Evolutionary conservation across 129 eudicot genomes (phyloP).

Genomic region (Centaurea solstitialis): DNA sequence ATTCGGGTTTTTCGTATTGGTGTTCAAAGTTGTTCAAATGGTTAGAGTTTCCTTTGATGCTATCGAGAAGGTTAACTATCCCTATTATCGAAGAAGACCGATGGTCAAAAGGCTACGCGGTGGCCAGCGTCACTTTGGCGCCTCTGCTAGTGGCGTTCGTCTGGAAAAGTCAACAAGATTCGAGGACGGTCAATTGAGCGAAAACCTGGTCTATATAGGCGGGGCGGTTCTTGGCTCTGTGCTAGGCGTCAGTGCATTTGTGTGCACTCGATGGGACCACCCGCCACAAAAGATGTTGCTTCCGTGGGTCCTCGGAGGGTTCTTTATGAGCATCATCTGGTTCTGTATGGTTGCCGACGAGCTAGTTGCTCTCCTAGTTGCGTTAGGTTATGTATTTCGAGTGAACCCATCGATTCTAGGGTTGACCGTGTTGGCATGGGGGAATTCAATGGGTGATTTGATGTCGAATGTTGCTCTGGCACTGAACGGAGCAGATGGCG

Average conservation of each 20-base stretch:
- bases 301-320: conserved; percentile 74
- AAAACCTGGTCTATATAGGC: conserved; percentile 21
- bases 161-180: conserved; percentile 43
- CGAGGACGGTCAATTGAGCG: conserved; percentile 11
- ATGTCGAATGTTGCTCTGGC: conserved; percentile 71
- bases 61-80: conserved; percentile 63
- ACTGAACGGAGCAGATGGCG: conserved; percentile 52
- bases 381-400: conserved; percentile 56
- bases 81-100: conserved; percentile 63
- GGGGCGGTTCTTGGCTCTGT: conserved; percentile 37
- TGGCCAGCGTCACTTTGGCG: conserved; percentile 54
- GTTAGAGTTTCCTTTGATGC: conserved; percentile 50
- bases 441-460: conserved; percentile 77
- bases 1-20: conserved; percentile 25
- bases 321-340: conserved; percentile 80
- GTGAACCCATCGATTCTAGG: conserved; percentile 64
- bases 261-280: conserved; percentile 39
- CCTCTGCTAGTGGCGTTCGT: conserved; percentile 56
- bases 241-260: conserved; percentile 45
- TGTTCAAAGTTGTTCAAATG: conserved; percentile 37
- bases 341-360: conserved; percentile 71
- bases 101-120: conserved; percentile 73
- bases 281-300: conserved; percentile 57
- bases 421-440: conserved; percentile 83
- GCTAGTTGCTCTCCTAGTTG: conserved; percentile 61